Evolutionary conservation across 2,329 filamentous ascomycete species (phyloP).

Genomic region (Colletotrichum sp.): DNA sequence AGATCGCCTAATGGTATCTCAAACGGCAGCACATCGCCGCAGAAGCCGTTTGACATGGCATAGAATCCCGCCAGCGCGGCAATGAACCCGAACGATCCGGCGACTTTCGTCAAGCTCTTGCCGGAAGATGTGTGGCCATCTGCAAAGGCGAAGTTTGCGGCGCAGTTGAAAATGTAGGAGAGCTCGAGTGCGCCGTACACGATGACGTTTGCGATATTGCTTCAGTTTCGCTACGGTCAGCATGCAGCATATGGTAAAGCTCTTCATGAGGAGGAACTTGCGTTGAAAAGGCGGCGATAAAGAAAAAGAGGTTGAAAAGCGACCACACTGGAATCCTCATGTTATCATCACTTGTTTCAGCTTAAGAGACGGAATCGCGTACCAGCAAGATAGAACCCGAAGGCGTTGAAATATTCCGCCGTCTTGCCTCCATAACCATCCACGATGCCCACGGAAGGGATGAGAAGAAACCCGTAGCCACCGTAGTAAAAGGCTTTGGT

Average conservation of each 20-base stretch:
- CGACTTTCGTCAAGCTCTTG: not conserved
- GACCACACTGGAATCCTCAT: rapidly evolving
- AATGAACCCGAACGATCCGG: not conserved
- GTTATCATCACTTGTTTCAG: not conserved
- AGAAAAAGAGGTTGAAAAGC: not conserved
- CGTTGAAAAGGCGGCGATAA: not conserved
- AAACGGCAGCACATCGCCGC: not conserved
- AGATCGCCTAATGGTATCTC: not conserved
- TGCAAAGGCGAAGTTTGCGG: not conserved
- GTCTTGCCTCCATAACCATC: not conserved
- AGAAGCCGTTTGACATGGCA: not conserved
- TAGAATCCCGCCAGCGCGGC: not conserved
- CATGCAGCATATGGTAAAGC: not conserved
- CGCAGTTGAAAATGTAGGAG: not conserved
- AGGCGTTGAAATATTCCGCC: not conserved
- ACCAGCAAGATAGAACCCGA: not conserved
- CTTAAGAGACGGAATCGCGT: rapidly evolving
- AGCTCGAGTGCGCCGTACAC: not conserved
- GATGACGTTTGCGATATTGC: not conserved
- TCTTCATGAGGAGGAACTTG: rapidly evolving
- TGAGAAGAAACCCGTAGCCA: not conserved
- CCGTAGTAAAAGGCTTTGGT: not conserved
- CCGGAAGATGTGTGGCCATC: not conserved
- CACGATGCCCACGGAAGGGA: not conserved
- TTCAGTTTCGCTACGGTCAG: not conserved